These are phyloP conservation scores for Malus sieversii DNA, from an alignment of 306 rosid species.

Conservation along the genomic window DNA sequence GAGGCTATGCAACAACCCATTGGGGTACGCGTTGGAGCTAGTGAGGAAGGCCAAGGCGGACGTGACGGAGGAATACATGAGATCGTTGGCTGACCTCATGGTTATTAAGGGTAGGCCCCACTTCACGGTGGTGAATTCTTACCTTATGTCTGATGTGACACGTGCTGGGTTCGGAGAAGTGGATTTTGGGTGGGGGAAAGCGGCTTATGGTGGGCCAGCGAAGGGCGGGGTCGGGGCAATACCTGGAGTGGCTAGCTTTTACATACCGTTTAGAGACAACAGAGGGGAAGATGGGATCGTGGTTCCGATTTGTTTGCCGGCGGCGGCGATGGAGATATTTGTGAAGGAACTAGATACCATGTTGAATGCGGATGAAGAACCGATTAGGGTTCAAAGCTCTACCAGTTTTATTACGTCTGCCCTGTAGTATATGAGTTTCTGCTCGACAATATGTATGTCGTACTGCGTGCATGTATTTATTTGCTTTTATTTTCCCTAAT, in stretches of 20 bases:
- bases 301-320: slow-evolving; percentile 43
- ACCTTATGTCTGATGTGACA: slow-evolving; percentile 45
- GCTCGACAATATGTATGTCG: too few relatives aligned
- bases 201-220: slow-evolving; percentile 46
- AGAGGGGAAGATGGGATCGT: slow-evolving; percentile 38
- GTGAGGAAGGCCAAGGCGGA: slow-evolving; percentile 39
- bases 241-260: slow-evolving; percentile 43
- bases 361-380: not conserved
- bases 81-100: slow-evolving; percentile 48
- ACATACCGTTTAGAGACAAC: slow-evolving; percentile 21
- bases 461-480: too few relatives aligned
- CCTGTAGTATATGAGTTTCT: not conserved
- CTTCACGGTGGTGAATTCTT: slow-evolving; percentile 31
- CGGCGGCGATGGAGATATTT: slow-evolving; percentile 45
- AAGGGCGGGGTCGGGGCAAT: slow-evolving; percentile 38
- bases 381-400: not conserved
- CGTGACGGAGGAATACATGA: slow-evolving; percentile 48
- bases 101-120: slow-evolving; percentile 34
- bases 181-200: slow-evolving; percentile 59
- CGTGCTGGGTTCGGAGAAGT: slow-evolving; percentile 40
- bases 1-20: slow-evolving; percentile 28
- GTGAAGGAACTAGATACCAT: slow-evolving; percentile 13
- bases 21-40: slow-evolving; percentile 45
- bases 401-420: slow-evolving; percentile 1
- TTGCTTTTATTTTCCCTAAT: too few relatives aligned